phyloP scores from a whole-genome alignment of 208 protist genomes.

The Trypanosoma brucei region DNA sequence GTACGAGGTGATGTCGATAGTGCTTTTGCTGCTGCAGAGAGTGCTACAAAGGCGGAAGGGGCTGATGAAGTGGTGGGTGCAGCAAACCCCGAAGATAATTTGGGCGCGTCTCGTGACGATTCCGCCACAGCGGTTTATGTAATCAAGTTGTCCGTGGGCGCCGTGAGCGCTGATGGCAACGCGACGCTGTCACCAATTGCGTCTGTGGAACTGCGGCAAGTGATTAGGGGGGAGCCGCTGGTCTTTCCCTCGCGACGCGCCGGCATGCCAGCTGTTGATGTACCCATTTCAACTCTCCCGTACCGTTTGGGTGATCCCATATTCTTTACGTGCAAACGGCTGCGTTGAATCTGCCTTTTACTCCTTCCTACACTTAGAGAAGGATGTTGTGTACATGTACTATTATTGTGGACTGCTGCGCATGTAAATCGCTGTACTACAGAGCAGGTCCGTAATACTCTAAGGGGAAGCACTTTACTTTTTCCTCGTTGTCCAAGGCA shows the following conservation, averaged over 20 bases:
- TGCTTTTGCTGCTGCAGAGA: slow-evolving; percentile 4
- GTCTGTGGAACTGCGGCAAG: slow-evolving; percentile 49
- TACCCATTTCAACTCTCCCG: slow-evolving; percentile 21
- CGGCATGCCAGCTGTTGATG: slow-evolving; percentile 30
- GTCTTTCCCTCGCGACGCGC: slow-evolving; percentile 28
- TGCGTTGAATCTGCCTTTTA: slow-evolving; percentile 5
- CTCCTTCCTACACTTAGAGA: too few species aligned
- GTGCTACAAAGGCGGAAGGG: neutral
- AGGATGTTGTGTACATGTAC: slow-evolving; percentile 3
- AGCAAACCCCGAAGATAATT: neutral
- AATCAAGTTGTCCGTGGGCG: slow-evolving; percentile 39
- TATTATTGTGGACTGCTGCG: slow-evolving; percentile 3
- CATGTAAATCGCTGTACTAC: too few species aligned
- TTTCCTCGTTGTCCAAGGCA: too few species aligned
- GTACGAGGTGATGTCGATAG: slow-evolving; percentile 27
- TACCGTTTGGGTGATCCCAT: slow-evolving; percentile 62
- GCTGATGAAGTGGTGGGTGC: neutral
- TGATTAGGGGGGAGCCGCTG: slow-evolving; percentile 27
- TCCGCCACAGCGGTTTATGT: slow-evolving; percentile 28
- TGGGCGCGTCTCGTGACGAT: slow-evolving; percentile 8
- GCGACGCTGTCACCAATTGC: slow-evolving; percentile 37
- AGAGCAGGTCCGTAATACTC: too few species aligned
- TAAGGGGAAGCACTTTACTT: too few species aligned
- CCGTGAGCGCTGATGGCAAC: slow-evolving; percentile 35
- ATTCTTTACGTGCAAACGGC: slow-evolving; percentile 59